phyloP scores from a whole-genome alignment of 2,329 filamentous ascomycete genomes.

The Neopestalotiopsis sp. region DNA sequence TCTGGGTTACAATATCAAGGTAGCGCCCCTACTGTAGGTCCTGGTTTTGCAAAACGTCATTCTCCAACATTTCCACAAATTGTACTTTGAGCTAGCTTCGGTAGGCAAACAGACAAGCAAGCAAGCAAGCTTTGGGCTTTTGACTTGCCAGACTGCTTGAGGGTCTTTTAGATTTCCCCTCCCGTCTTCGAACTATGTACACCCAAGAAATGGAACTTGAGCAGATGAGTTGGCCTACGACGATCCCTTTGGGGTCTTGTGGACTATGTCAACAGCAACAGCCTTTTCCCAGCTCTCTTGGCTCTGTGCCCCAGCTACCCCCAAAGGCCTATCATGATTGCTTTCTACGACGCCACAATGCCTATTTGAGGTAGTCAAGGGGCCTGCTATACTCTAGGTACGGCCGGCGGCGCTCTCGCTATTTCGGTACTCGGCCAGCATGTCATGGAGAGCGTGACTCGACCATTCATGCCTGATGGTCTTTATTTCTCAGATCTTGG shows the following conservation, averaged over 20 bases:
- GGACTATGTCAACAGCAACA: not conserved
- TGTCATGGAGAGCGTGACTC: not conserved
- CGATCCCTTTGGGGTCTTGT: slow-evolving; percentile 1
- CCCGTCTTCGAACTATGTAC: not conserved
- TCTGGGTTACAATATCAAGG: no score
- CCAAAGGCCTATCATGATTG: not conserved
- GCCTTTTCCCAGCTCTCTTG: not conserved
- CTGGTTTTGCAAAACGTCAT: not conserved
- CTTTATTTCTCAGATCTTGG: not conserved
- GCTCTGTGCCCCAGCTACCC: not conserved
- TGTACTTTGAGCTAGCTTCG: not conserved
- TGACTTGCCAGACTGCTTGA: no score
- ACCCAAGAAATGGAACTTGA: not conserved
- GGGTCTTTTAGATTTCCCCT: not conserved
- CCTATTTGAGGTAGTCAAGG: not conserved
- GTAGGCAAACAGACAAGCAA: not conserved
- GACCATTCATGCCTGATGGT: not conserved
- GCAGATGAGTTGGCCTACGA: not conserved
- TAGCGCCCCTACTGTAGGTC: no score
- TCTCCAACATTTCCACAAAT: not conserved
- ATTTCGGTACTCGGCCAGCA: not conserved
- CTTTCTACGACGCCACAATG: slow-evolving; percentile 1
- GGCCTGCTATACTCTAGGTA: not conserved
- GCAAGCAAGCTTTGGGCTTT: no score
- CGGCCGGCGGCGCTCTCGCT: not conserved